Evolutionary conservation across 202 grass and related monocot species (phyloP).

Genomic region (Eragrostis tef): DNA sequence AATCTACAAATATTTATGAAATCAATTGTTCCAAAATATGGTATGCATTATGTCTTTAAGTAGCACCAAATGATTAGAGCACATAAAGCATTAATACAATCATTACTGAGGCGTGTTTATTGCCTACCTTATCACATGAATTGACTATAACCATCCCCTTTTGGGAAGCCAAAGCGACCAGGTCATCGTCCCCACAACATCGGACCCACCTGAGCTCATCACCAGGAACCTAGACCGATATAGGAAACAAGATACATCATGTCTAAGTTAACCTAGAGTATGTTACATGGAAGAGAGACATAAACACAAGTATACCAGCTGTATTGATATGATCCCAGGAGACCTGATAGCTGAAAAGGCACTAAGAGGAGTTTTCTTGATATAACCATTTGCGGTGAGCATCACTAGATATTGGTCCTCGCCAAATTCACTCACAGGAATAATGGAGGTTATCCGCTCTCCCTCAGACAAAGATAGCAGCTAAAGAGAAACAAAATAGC

Average conservation of each 20-base stretch:
- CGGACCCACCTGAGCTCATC: slow-evolving; percentile 95
- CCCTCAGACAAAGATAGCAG: slow-evolving; percentile 79
- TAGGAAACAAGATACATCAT: slow-evolving; percentile 30
- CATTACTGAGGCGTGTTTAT: slow-evolving; percentile 13
- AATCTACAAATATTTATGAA: neutral
- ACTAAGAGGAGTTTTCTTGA: slow-evolving; percentile 96
- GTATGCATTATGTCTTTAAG: neutral
- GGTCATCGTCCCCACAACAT: slow-evolving; percentile 74
- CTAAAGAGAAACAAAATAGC: slow-evolving; percentile 58
- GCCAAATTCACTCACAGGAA: slow-evolving; percentile 87
- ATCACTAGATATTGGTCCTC: slow-evolving; percentile 91
- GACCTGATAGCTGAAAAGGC: slow-evolving; percentile 84
- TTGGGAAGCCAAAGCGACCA: slow-evolving; percentile 87
- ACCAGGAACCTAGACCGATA: slow-evolving; percentile 62
- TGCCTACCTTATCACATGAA: slow-evolving; percentile 77
- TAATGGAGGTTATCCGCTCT: slow-evolving; percentile 92
- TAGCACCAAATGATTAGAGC: neutral
- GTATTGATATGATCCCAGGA: slow-evolving; percentile 91
- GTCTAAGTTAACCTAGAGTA: slow-evolving; percentile 27
- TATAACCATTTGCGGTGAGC: slow-evolving; percentile 83
- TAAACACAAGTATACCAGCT: slow-evolving; percentile 63
- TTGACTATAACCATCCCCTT: slow-evolving; percentile 90
- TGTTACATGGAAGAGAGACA: slow-evolving; percentile 34
- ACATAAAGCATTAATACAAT: slow-evolving; percentile 27
- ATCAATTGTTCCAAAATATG: neutral